Evolutionary conservation across 164 flowering plant genomes (phyloP).

Genomic region (Litsea cubeba): DNA sequence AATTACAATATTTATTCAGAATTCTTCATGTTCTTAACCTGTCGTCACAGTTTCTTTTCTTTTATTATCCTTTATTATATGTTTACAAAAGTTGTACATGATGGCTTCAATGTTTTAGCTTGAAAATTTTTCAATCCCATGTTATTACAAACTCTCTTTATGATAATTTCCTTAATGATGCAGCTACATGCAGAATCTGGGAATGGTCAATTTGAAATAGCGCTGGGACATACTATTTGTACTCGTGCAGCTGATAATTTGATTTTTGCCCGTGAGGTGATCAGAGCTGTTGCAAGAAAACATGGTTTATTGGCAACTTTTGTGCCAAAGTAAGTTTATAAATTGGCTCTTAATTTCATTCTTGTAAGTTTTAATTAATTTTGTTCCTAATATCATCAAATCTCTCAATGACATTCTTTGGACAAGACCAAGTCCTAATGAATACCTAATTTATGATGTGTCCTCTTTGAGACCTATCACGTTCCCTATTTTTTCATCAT

Average conservation of each 20-base stretch:
- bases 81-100: too few species aligned
- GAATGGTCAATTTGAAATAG: constrained; percentile 84
- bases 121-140: background rate
- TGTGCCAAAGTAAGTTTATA: constrained; percentile 76
- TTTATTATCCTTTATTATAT: too few species aligned
- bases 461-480: background rate
- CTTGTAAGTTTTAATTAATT: background rate
- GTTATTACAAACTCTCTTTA: background rate
- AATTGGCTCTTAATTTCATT: background rate
- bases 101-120: background rate
- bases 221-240: constrained; percentile 58
- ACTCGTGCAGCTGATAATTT: constrained; percentile 73
- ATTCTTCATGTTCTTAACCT: too few species aligned
- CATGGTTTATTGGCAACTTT: constrained; percentile 87
- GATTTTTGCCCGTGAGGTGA: constrained; percentile 72
- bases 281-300: constrained; percentile 79
- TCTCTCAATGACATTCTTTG: background rate
- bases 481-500: background rate
- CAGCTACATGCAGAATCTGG: constrained; percentile 95
- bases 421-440: background rate
- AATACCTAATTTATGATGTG: background rate
- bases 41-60: too few species aligned
- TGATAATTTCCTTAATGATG: constrained; percentile 7
- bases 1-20: too few species aligned
- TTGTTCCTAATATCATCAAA: background rate